Evolutionary conservation across 805 yeast genomes (phyloP).

Genomic region (Pichia insulana): DNA sequence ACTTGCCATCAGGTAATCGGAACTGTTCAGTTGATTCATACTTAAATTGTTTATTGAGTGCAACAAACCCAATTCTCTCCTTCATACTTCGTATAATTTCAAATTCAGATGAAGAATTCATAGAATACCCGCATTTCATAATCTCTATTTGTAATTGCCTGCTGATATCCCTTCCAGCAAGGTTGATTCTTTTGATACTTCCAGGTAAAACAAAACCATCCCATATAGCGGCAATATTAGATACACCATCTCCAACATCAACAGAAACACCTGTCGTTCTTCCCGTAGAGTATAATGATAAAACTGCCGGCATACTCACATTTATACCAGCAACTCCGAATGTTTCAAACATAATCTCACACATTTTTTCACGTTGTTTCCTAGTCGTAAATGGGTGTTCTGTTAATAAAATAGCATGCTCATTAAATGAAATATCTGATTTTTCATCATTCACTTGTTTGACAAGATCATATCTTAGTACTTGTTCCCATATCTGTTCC

Average conservation of each 20-base stretch:
- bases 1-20: constrained; percentile 80
- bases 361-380: constrained; percentile 47
- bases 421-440: constrained; percentile 35
- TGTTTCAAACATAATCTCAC: constrained; percentile 62
- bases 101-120: constrained; percentile 67
- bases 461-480: constrained; percentile 38
- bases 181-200: constrained; percentile 62
- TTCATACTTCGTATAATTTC: constrained; percentile 75
- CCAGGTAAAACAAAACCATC: constrained; percentile 78
- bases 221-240: constrained; percentile 80
- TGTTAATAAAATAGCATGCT: constrained; percentile 80
- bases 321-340: constrained; percentile 73
- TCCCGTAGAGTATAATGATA: constrained; percentile 81
- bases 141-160: constrained; percentile 61
- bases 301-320: constrained; percentile 65
- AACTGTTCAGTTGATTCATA: constrained; percentile 25
- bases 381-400: constrained; percentile 82
- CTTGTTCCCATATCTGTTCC: constrained; percentile 72
- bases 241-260: constrained; percentile 91
- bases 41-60: constrained; percentile 32
- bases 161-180: constrained; percentile 84
- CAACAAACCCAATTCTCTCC: constrained; percentile 63
- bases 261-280: constrained; percentile 84
- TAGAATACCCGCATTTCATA: constrained; percentile 52
- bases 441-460: constrained; percentile 33